Base-by-base conservation (phyloP, 768 basidiomycete species). In the Cystoderma amianthinum region DNA sequence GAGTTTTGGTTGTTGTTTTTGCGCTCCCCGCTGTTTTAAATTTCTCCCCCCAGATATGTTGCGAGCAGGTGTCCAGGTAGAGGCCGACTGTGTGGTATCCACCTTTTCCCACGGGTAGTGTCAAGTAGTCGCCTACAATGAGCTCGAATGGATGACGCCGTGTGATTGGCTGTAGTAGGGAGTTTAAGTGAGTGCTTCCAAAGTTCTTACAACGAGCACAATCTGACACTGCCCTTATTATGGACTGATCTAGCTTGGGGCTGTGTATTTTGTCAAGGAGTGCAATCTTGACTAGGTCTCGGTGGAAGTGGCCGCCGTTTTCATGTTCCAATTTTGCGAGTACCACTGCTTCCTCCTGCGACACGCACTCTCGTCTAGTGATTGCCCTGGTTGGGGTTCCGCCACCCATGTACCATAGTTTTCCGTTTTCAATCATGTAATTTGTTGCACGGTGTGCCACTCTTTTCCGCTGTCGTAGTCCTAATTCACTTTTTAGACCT, bases 141-240 rank as follows among this genome's bases (percentile, higher is more conserved):
- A 69, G 48, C 37, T 67, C 56, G 44, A 67, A 67, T 6, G 66
- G 68, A 34, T 63, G 63, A 0, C 50, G 42, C 0, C 58, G 24
- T 6, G 56, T 64, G 32, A 69, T 63, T 0, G 63, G 69, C 22
- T 66, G 47, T 6, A 68, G 49, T 0, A 71, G 58, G 0, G 62
- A 44, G 40, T 63, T 52, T 7, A 66, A 35, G 44, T 64, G 56
- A n/a, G n/a, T n/a, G n/a, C n/a, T n/a, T n/a, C n/a, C n/a, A n/a
- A n/a, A n/a, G n/a, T n/a, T n/a, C n/a, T 3, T 62, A 50, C 60
- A 52, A 5, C 34, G 30, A 2, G 42, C 47, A 35, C 60, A 62
- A 16, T 56, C 52, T 16, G 43, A 49, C 5, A 60, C 59, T 0
- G 46, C 55, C 5, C 48, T n/a, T 1, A 50, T 32, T 33, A 65